phyloP scores from a whole-genome alignment of 2,329 filamentous ascomycete species.

The Aspergillus caelatus region DNA sequence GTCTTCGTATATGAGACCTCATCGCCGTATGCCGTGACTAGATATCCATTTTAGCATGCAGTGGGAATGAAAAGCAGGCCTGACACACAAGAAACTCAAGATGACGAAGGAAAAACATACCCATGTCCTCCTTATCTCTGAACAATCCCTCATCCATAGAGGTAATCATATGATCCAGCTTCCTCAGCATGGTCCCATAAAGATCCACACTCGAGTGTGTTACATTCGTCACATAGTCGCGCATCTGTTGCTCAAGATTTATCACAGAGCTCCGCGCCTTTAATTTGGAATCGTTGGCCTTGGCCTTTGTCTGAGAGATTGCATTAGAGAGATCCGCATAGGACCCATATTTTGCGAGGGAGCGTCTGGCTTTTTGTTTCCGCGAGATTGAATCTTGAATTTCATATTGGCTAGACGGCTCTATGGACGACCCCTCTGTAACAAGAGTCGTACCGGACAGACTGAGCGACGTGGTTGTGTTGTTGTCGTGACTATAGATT shows the following conservation, averaged over 20 bases:
- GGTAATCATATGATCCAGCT: conserved; percentile 70
- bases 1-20: background rate
- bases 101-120: conserved; percentile 15
- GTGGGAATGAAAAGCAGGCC: background rate
- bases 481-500: background rate
- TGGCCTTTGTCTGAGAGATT: conserved; percentile 22
- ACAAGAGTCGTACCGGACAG: background rate
- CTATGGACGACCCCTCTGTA: background rate
- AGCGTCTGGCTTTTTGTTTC: background rate
- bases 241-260: conserved; percentile 35
- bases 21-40: background rate
- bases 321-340: conserved; percentile 7
- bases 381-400: background rate
- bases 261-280: conserved; percentile 9
- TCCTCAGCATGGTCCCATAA: conserved; percentile 63
- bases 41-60: background rate
- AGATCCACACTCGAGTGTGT: conserved; percentile 22
- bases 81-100: too few relatives aligned
- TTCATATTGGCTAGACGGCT: background rate
- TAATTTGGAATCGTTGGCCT: conserved; percentile 22
- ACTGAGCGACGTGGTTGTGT: background rate
- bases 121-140: conserved; percentile 46
- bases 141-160: conserved; percentile 68
- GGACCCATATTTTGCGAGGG: conserved; percentile 8
- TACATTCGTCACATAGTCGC: conserved; percentile 38